phyloP scores from a whole-genome alignment of 805 yeast genomes.

The Suhomyces sp. region DNA sequence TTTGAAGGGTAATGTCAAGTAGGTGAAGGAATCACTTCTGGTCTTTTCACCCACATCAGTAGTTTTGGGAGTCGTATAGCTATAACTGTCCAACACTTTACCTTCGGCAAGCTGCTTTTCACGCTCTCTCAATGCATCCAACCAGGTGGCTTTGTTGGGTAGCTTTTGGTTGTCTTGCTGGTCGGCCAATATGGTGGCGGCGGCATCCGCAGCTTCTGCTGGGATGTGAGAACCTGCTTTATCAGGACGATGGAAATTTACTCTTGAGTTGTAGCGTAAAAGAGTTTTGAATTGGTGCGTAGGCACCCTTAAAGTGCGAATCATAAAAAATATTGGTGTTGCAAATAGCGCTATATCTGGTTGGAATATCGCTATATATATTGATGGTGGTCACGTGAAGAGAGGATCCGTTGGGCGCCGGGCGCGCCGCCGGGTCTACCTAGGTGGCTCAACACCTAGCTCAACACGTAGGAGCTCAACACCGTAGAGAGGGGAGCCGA shows the following conservation, averaged over 20 bases:
- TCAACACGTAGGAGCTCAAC: too few relatives aligned
- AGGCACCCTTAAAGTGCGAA: neutral
- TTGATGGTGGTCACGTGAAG: neutral
- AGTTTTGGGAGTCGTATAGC: constrained; percentile 70
- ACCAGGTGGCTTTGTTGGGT: constrained; percentile 69
- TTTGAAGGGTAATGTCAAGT: constrained; percentile 72
- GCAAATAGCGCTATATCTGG: neutral
- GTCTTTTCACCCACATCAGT: constrained; percentile 70
- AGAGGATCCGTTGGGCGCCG: neutral
- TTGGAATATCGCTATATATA: neutral
- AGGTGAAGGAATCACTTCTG: constrained; percentile 72
- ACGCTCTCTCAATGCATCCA: constrained; percentile 75
- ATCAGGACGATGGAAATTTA: constrained; percentile 29
- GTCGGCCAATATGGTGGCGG: constrained; percentile 68
- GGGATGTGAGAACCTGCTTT: constrained; percentile 46
- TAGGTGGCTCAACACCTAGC: too few relatives aligned
- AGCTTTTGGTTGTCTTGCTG: constrained; percentile 47
- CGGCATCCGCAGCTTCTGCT: constrained; percentile 68
- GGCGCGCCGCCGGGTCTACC: neutral
- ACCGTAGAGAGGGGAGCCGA: too few relatives aligned
- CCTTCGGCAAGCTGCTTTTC: constrained; percentile 70
- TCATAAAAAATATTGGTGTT: neutral
- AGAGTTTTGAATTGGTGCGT: neutral
- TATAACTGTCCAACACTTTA: constrained; percentile 64
- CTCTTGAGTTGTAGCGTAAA: constrained; percentile 7